Conservation (phyloP, 164 flowering plant species). For the Vitis rupestris region DNA sequence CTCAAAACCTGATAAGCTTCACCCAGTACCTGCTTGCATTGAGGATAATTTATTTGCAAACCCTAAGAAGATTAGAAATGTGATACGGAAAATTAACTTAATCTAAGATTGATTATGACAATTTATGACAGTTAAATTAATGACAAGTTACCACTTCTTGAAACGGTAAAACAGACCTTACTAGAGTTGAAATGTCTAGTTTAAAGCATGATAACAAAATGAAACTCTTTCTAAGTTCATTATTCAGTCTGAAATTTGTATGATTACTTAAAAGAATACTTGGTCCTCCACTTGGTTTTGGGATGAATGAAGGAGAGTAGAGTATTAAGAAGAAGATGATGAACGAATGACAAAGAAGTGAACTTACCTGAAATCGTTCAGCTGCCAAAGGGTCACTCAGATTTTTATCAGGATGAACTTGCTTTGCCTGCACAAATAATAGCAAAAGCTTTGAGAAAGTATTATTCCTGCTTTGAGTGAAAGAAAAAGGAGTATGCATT, state of each 20-base stretch:
- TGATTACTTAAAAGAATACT: not conserved
- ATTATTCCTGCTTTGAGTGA: too few relatives aligned
- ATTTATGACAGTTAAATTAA: too few relatives aligned
- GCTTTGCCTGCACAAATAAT: conserved; percentile 64
- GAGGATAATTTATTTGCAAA: not conserved
- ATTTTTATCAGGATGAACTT: conserved; percentile 95
- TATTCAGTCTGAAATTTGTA: not conserved
- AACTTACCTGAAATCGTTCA: conserved; percentile 77
- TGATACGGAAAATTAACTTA: too few relatives aligned
- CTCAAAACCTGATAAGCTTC: conserved; percentile 96
- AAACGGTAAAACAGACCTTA: too few relatives aligned
- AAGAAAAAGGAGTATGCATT: too few relatives aligned
- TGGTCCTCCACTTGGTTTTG: too few relatives aligned
- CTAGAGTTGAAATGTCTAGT: too few relatives aligned
- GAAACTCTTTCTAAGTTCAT: too few relatives aligned
- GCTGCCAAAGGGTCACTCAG: conserved; percentile 88
- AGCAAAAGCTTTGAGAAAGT: not conserved
- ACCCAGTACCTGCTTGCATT: conserved; percentile 59
- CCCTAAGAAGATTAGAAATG: not conserved
- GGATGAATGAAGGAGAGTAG: not conserved
- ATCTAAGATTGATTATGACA: too few relatives aligned
- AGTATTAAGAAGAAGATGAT: too few relatives aligned
- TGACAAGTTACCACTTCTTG: too few relatives aligned
- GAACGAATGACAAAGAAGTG: not conserved
- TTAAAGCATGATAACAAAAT: too few relatives aligned